Evolutionary conservation across 257 asterid genomes (phyloP).

Genomic region (Fraxinus quadrangulata): DNA sequence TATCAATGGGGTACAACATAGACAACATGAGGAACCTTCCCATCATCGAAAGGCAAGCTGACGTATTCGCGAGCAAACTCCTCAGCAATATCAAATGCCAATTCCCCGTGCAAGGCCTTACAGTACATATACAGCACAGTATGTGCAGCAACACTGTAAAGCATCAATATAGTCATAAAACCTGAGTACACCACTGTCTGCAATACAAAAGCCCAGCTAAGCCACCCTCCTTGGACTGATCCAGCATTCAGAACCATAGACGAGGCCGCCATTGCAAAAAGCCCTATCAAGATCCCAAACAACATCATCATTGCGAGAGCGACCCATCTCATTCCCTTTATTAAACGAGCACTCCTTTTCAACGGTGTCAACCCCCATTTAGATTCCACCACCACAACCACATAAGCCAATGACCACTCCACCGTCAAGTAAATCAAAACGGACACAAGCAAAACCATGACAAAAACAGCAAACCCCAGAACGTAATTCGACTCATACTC

Average conservation of each 20-base stretch:
- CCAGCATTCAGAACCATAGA: neutral
- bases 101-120: slow-evolving; percentile 77
- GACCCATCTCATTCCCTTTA: slow-evolving; percentile 19
- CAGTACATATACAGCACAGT: slow-evolving; percentile 60
- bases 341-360: slow-evolving; percentile 16
- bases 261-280: neutral
- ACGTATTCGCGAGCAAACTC: slow-evolving; percentile 81
- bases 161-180: slow-evolving; percentile 44
- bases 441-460: neutral
- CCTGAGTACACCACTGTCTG: neutral
- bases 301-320: neutral
- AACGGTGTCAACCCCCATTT: slow-evolving; percentile 9
- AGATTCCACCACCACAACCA: slow-evolving; percentile 18
- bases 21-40: slow-evolving; percentile 84
- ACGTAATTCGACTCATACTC: slow-evolving; percentile 30
- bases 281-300: slow-evolving; percentile 1
- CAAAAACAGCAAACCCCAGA: slow-evolving; percentile 5
- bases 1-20: slow-evolving; percentile 46
- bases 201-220: neutral
- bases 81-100: slow-evolving; percentile 82
- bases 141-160: slow-evolving; percentile 42
- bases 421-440: neutral
- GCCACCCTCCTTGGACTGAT: slow-evolving; percentile 4
- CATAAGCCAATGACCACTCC: slow-evolving; percentile 23
- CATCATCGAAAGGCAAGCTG: slow-evolving; percentile 77